A percentile compares a stretch with the other conserved stretches of the same genome.
phyloP scores from a whole-genome alignment of 2,329 filamentous ascomycete genomes.

The Arthrocladium fulminans region DNA sequence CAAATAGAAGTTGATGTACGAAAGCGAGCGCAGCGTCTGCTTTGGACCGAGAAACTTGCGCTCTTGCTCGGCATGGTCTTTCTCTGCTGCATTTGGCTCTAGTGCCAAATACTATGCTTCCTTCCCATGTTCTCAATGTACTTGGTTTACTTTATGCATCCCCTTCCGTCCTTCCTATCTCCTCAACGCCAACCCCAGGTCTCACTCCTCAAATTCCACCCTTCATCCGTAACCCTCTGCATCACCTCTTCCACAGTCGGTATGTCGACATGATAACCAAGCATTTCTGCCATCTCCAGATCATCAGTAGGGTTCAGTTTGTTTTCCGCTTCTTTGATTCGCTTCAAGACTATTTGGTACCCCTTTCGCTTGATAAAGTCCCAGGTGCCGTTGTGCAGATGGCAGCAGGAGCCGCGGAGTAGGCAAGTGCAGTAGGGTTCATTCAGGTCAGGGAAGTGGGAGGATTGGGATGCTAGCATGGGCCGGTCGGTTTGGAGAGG shows the following conservation, averaged over 20 bases:
- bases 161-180: too few relatives aligned
- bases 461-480: too few relatives aligned
- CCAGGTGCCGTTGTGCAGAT: neutral
- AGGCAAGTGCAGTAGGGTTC: neutral
- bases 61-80: too few relatives aligned
- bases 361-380: neutral
- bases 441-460: neutral
- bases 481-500: too few relatives aligned
- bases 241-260: neutral
- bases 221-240: neutral
- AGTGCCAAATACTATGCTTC: neutral
- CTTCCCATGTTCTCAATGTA: neutral
- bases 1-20: too few relatives aligned
- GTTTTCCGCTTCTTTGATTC: neutral
- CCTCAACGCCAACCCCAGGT: neutral
- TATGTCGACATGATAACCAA: neutral
- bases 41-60: too few relatives aligned
- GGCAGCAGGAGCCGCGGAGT: neutral
- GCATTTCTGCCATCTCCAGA: neutral
- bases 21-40: too few relatives aligned
- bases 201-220: conserved; percentile 5
- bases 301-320: neutral
- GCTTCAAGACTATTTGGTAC: neutral
- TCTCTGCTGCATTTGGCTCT: too few relatives aligned
- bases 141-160: too few relatives aligned